Percentiles rank a stretch among this genome's conserved stretches.
Evolutionary conservation across 2,329 filamentous ascomycete genomes (phyloP).

Genomic region (Diaporthe humulicola): DNA sequence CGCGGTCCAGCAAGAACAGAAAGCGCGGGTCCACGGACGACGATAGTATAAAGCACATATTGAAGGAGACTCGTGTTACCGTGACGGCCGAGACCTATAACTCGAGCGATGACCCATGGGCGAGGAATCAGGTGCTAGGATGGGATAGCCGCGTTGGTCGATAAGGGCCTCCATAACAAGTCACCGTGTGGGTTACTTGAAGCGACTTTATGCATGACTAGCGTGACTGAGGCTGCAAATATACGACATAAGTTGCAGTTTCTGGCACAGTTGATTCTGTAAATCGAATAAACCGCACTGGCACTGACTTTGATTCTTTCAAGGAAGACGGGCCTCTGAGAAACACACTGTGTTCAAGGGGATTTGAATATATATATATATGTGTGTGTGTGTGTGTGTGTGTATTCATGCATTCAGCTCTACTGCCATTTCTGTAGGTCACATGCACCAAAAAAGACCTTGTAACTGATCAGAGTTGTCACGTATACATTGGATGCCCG

Average conservation of each 20-base stretch:
- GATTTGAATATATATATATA: no score
- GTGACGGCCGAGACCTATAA: constrained; percentile 41
- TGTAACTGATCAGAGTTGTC: no score
- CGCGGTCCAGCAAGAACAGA: constrained; percentile 22
- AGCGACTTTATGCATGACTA: background rate
- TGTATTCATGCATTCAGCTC: no score
- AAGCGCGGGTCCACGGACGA: constrained; percentile 40
- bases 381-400: no score
- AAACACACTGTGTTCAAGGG: no score
- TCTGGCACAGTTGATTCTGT: background rate
- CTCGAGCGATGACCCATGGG: constrained; percentile 42
- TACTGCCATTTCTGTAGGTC: no score
- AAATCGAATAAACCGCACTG: no score
- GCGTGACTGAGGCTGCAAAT: background rate
- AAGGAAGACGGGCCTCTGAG: background rate
- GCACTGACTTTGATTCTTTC: background rate
- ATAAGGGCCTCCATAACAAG: background rate
- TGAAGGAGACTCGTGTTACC: constrained; percentile 51
- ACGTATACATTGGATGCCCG: no score
- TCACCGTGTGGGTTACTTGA: background rate
- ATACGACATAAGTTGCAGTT: background rate
- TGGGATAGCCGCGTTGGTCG: constrained; percentile 41
- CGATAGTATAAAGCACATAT: constrained; percentile 54
- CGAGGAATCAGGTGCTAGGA: constrained; percentile 42
- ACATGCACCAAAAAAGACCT: no score